Base-by-base conservation (phyloP, 164 flowering plant species). In the Malania oleifera region DNA sequence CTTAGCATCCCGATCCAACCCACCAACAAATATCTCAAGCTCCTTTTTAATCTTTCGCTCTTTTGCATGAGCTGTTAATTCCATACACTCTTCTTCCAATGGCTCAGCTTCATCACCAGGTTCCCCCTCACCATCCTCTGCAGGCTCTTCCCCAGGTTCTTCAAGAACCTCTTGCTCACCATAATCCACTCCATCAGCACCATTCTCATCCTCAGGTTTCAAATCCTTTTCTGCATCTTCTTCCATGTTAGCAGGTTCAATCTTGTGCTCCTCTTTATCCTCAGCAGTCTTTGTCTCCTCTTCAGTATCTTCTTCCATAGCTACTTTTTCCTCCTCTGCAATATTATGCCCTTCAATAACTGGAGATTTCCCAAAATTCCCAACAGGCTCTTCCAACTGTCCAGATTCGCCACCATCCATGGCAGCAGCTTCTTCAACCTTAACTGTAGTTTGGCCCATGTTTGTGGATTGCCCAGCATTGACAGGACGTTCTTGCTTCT, bases 1-100 rank as follows among this genome's bases (percentile, higher is more conserved):
- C 20, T 22, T 65, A 24, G 83, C 81, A 63, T 83, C 83, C 4
- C 86, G 72, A 29, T 82, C 89, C 60, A 85, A 65, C 15, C 89
- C 95, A 62, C 95, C 89, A 52, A 87, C 83, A 76, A 83, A 87
- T 25, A 87, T 73, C 69, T 87, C 95, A 40, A 57, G 73, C 64
- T 81, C 91, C 65, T 77, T 87, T 74, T 75, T 81, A 37, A 63
- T 65, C 68, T 75, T 82, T 12, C 80, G 81, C 56, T 84, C 84
- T 60, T 71, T 71, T 23, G 78, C 85, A 64, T 64, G 56, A 47
- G 79, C 85, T 8, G 77, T 64, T 28, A 81, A 56, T 64, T 82
- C 77, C 61, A 50, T 73, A 14, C 65, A 62, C 47, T 84, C 87
- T 25, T 70, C 86, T 61, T 80, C 87, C 62, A 71, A 65, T 20